Conservation (phyloP, 148 eudicot species). For the Arctostaphylos glauca region DNA sequence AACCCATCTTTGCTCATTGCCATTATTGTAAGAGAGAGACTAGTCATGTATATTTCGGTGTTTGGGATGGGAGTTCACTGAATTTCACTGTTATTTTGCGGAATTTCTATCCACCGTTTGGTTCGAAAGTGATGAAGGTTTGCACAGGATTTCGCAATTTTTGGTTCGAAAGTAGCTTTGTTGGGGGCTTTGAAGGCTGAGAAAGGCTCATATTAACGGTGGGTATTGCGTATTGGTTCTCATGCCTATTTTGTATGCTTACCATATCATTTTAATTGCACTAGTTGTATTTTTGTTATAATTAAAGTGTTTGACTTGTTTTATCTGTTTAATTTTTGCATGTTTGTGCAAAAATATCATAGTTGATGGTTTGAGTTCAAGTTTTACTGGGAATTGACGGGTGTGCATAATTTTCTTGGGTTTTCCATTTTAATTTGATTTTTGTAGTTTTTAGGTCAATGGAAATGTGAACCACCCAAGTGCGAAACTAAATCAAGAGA, state of each 20-base stretch:
- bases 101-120: slow-evolving; percentile 9
- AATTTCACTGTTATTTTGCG: neutral
- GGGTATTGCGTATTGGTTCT: slow-evolving; percentile 15
- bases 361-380: neutral
- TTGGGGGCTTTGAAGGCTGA: slow-evolving; percentile 26
- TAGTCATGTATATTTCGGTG: neutral
- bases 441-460: slow-evolving; percentile 3
- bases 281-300: neutral
- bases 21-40: slow-evolving; percentile 15
- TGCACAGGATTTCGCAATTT: slow-evolving; percentile 20
- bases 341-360: neutral
- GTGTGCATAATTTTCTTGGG: neutral
- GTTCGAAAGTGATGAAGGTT: slow-evolving; percentile 24
- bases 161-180: slow-evolving; percentile 18
- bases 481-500: neutral
- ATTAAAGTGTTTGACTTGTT: slow-evolving; percentile 17
- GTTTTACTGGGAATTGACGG: slow-evolving; percentile 2
- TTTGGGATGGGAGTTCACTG: neutral
- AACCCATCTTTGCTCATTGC: slow-evolving; percentile 22
- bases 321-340: slow-evolving; percentile 10
- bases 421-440: neutral
- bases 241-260: slow-evolving; percentile 16
- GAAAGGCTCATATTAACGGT: slow-evolving; percentile 32
- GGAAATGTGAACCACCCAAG: neutral
- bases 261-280: slow-evolving; percentile 12